Evolutionary conservation across 345 rosid species (phyloP).

Genomic region (Populus nigra): DNA sequence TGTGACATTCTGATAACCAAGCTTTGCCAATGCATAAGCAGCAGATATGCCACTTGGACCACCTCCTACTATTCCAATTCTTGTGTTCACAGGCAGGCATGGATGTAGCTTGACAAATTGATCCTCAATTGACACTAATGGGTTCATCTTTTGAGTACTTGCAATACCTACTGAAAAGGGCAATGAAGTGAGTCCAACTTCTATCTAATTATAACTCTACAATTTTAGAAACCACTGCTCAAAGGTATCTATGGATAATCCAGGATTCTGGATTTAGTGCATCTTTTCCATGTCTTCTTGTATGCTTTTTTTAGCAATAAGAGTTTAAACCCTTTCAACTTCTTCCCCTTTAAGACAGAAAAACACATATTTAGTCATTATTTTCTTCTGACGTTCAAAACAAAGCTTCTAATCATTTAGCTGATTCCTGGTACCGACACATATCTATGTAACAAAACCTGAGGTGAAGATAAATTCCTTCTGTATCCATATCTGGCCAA

Average conservation of each 20-base stretch:
- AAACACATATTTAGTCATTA: too few species aligned
- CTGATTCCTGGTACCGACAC: too few species aligned
- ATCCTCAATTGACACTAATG: slow-evolving; percentile 41
- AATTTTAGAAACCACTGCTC: not conserved
- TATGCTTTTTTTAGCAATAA: too few species aligned
- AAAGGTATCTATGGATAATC: not conserved
- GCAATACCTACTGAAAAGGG: slow-evolving; percentile 8
- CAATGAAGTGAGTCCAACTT: not conserved
- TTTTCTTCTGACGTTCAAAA: too few species aligned
- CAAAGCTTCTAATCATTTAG: too few species aligned
- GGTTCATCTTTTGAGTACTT: slow-evolving; percentile 34
- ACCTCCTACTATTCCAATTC: slow-evolving; percentile 58
- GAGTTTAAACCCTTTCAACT: too few species aligned
- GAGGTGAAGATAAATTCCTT: too few species aligned
- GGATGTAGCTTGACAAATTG: slow-evolving; percentile 65
- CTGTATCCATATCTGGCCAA: too few species aligned
- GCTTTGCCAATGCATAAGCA: slow-evolving; percentile 57
- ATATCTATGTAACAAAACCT: too few species aligned
- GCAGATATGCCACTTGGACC: slow-evolving; percentile 74
- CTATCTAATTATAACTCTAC: not conserved
- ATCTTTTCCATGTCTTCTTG: too few species aligned
- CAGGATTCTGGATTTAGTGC: not conserved
- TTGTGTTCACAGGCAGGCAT: slow-evolving; percentile 43
- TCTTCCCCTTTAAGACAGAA: too few species aligned
- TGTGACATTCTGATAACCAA: slow-evolving; percentile 55